Base-by-base conservation (phyloP, 2,329 filamentous ascomycete genomes). In the Domatiomyces catenatus region DNA sequence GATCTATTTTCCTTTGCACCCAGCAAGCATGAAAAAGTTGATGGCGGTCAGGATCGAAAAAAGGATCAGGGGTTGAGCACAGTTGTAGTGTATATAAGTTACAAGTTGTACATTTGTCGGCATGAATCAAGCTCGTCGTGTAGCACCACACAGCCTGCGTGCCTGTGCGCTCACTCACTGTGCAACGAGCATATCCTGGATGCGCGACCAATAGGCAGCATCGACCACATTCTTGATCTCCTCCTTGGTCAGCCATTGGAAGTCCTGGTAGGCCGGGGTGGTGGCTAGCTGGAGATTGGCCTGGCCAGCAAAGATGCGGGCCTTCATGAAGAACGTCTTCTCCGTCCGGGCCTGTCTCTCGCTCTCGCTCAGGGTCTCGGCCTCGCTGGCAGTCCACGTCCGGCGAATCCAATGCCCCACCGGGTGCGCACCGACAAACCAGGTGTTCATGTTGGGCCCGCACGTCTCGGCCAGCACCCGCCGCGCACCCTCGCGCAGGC, bases 381-480 rank as follows among this genome's bases (percentile, higher is more conserved):
- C 10, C 52, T 62, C 51, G n/a, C 10, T 15, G 10, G 3, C 50
- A 60, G 61, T 66, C 58, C 59, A 75, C 74, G 73, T 75, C 55
- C 79, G 70, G 54, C 71, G 71, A 58, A 85, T 74, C 62, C 84
- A 70, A 69, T 95, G 84, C 22, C 89, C 90, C 52, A 95, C 77
- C 8, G 92, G 92, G 52, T 84, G 84, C 61, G 88, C 88, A 54
- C 88, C 90, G 48, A 98, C 85, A 59, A 96, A 79, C 89, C 92
- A 98, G 50, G 88, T 95, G 73, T 96, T 96, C 89, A 98, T 96
- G 75, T 98, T 93, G 54, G 85, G 71, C 52, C 92, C 92, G 8
- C 83, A 88, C 2, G 86, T 74, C 61, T 86, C 75, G 48, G 82
- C 74, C 20, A 96, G 74, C 50, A 88, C 80, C 53, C 88, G 79